These are phyloP conservation scores for Silene coronaria DNA, from an alignment of 179 eudicot species.

Conservation along the genomic window DNA sequence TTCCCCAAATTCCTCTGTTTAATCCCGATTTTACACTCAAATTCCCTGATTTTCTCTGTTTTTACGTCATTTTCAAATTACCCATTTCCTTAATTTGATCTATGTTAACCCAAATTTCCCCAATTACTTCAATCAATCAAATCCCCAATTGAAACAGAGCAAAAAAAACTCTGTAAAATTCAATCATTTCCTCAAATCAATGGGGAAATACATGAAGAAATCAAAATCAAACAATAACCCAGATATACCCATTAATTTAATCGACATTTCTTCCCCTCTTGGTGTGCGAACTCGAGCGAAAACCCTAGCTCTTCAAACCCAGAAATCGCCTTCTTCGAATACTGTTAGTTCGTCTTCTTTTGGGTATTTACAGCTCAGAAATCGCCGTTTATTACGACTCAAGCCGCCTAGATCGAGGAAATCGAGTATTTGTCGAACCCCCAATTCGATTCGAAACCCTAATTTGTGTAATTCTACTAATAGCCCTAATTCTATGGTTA, in stretches of 20 bases:
- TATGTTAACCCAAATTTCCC: not conserved
- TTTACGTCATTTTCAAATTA: too few species aligned
- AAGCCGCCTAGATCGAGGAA: conserved; percentile 8
- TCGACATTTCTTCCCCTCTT: conserved; percentile 27
- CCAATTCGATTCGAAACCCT: conserved; percentile 19
- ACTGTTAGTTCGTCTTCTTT: conserved; percentile 7
- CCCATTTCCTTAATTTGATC: not conserved
- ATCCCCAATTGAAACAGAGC: conserved; percentile 6
- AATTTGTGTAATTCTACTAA: conserved; percentile 7
- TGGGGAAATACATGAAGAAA: conserved; percentile 47
- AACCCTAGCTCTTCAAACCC: conserved; percentile 45
- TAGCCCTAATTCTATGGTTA: conserved; percentile 10
- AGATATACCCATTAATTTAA: conserved; percentile 29
- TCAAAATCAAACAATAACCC: conserved; percentile 20
- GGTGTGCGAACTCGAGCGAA: conserved; percentile 52
- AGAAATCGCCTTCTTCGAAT: not conserved
- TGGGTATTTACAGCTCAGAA: conserved; percentile 39
- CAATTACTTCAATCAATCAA: not conserved
- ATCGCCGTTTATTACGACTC: conserved; percentile 26
- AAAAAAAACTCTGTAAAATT: not conserved
- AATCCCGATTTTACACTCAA: not conserved
- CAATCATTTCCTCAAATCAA: not conserved
- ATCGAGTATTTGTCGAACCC: not conserved
- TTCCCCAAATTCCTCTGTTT: not conserved
- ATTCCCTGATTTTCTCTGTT: not conserved